phyloP scores from a whole-genome alignment of 148 eudicot genomes.

The Fagopyrum homotropicum region DNA sequence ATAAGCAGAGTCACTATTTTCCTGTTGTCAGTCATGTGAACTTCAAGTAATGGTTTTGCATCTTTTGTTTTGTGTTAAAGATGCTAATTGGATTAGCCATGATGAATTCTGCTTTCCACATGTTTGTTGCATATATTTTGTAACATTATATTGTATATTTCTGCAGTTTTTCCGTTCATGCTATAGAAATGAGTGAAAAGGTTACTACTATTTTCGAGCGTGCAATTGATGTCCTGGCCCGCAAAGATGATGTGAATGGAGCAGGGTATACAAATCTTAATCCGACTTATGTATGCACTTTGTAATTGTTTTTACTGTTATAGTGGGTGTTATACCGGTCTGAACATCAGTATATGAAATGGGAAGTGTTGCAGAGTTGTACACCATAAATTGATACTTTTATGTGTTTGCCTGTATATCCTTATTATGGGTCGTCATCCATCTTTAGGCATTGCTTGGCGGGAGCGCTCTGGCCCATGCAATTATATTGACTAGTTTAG shows the following conservation, averaged over 20 bases:
- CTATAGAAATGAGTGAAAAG: slow-evolving; percentile 81
- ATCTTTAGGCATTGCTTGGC: not conserved
- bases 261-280: slow-evolving; percentile 32
- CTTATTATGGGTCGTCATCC: not conserved
- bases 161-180: slow-evolving; percentile 93
- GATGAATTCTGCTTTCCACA: not conserved
- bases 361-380: not conserved
- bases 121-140: slow-evolving; percentile 6
- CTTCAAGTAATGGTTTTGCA: slow-evolving; percentile 57
- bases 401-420: not conserved
- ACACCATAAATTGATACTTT: not conserved
- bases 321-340: not conserved
- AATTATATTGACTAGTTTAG: slow-evolving; percentile 1
- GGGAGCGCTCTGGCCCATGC: not conserved
- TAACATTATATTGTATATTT: slow-evolving; percentile 8
- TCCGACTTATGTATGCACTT: slow-evolving; percentile 6
- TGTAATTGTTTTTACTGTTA: not conserved
- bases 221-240: slow-evolving; percentile 72
- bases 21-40: slow-evolving; percentile 76
- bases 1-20: slow-evolving; percentile 60
- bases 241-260: slow-evolving; percentile 57
- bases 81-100: not conserved
- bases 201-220: slow-evolving; percentile 80
- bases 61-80: slow-evolving; percentile 9
- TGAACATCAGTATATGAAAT: not conserved